A percentile compares a stretch with the other conserved stretches of the same genome.
These are phyloP conservation scores for Pythium volutum DNA, from an alignment of 352 stramenopile species.

Conservation along the genomic window DNA sequence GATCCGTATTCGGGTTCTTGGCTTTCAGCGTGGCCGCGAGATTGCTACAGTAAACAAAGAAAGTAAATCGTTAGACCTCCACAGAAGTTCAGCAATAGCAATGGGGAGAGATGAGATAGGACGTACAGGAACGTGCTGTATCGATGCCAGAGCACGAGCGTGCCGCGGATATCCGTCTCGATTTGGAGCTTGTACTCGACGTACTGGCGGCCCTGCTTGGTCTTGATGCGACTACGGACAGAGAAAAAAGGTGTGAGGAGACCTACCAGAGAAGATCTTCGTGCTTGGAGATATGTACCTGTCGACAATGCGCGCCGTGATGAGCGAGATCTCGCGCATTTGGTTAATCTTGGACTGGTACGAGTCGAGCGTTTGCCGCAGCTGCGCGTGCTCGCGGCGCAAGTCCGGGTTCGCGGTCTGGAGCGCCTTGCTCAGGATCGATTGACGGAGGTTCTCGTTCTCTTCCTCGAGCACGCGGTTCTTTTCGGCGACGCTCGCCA, in stretches of 20 bases:
- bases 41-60: constrained; percentile 38
- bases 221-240: constrained; percentile 70
- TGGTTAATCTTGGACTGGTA: constrained; percentile 89
- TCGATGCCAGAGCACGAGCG: constrained; percentile 83
- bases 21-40: constrained; percentile 75
- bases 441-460: constrained; percentile 74
- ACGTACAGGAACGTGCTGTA: constrained; percentile 88
- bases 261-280: neutral
- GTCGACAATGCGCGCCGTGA: constrained; percentile 83
- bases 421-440: constrained; percentile 74
- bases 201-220: constrained; percentile 82
- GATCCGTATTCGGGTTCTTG: constrained; percentile 71
- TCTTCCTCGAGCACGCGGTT: constrained; percentile 78
- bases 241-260: neutral
- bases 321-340: constrained; percentile 83
- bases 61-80: neutral
- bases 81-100: neutral
- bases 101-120: neutral
- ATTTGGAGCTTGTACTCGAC: constrained; percentile 89
- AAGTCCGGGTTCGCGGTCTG: constrained; percentile 78
- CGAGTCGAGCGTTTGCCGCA: constrained; percentile 82
- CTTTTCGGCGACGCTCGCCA: constrained; percentile 48
- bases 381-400: constrained; percentile 75
- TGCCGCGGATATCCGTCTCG: constrained; percentile 84
- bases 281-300: constrained; percentile 41